These are phyloP conservation scores for Radiomyces spectabilis DNA, from an alignment of 192 early-diverging fungal species.

Conservation along the genomic window DNA sequence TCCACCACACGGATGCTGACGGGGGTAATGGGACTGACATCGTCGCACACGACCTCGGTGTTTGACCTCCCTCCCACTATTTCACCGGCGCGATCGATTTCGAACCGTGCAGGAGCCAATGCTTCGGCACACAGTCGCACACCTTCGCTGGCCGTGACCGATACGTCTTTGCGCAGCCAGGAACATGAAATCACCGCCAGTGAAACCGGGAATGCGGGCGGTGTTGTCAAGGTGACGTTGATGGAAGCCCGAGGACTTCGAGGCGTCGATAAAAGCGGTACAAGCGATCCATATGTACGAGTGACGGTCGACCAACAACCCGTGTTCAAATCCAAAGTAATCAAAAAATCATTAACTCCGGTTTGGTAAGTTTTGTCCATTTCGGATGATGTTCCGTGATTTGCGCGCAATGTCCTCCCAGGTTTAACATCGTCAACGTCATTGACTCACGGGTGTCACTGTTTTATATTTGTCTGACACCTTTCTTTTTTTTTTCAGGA, in stretches of 20 bases:
- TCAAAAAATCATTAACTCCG: constrained; percentile 19
- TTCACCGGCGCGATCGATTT: too few species aligned
- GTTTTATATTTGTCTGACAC: background rate
- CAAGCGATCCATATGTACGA: constrained; percentile 13
- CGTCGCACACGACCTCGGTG: background rate
- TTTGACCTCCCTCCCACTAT: too few species aligned
- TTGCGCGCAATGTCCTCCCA: too few species aligned
- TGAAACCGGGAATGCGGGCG: too few species aligned
- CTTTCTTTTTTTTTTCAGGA: constrained; percentile 5
- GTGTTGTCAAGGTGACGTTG: constrained; percentile 28
- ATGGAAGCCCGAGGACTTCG: constrained; percentile 40
- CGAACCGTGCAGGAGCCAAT: too few species aligned
- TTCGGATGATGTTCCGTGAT: too few species aligned
- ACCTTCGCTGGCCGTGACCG: too few species aligned
- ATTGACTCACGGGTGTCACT: too few species aligned
- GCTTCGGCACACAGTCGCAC: too few species aligned
- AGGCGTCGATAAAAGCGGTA: constrained; percentile 38
- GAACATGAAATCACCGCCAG: too few species aligned
- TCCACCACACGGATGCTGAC: constrained; percentile 23
- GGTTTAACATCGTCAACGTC: too few species aligned
- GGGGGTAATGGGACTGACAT: constrained; percentile 26
- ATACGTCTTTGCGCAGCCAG: too few species aligned
- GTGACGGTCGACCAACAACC: constrained; percentile 1
- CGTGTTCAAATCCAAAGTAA: constrained; percentile 16
- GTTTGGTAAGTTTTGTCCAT: constrained; percentile 28